Evolutionary conservation across 2,329 filamentous ascomycete genomes (phyloP).

Genomic region (Pseudodiploospora longispora): DNA sequence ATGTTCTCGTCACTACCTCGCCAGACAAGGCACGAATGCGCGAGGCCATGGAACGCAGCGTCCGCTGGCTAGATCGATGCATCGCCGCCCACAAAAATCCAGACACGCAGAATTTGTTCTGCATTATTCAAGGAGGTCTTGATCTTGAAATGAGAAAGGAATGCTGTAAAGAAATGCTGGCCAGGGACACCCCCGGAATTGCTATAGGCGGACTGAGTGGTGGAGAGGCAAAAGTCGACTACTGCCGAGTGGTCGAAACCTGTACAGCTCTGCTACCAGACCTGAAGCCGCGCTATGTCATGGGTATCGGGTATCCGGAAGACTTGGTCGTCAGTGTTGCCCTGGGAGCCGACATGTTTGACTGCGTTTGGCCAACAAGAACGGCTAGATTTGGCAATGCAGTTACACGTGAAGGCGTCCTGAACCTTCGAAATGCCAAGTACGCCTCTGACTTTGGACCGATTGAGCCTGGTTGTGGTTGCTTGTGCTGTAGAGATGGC

Average conservation of each 20-base stretch:
- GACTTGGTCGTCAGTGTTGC: constrained; percentile 91
- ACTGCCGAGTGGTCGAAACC: constrained; percentile 79
- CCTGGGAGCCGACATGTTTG: constrained; percentile 97
- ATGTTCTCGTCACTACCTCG: constrained; percentile 93
- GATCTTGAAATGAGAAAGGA: constrained; percentile 77
- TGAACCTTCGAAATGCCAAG: constrained; percentile 72
- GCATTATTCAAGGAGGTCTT: constrained; percentile 94
- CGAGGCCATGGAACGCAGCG: constrained; percentile 88
- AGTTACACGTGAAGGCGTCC: constrained; percentile 69
- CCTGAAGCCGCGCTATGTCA: constrained; percentile 94
- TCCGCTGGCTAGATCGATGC: constrained; percentile 94
- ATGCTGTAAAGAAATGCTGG: constrained; percentile 83
- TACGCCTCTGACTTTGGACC: constrained; percentile 76
- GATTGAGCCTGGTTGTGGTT: constrained; percentile 75
- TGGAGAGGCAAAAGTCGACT: constrained; percentile 88
- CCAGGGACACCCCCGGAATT: constrained; percentile 85
- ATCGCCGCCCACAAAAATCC: constrained; percentile 83
- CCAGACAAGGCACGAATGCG: constrained; percentile 81
- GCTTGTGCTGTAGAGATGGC: constrained; percentile 62
- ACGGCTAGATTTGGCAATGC: constrained; percentile 96
- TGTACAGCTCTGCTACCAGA: constrained; percentile 82
- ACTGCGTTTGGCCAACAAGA: constrained; percentile 96
- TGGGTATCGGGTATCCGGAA: constrained; percentile 97
- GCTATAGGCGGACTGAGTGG: constrained; percentile 93
- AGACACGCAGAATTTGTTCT: constrained; percentile 84